Evolutionary conservation across 2,329 filamentous ascomycete species (phyloP), one percentile per base, ranked within the genome.

Genomic region (Aspergillus sergii): DNA sequence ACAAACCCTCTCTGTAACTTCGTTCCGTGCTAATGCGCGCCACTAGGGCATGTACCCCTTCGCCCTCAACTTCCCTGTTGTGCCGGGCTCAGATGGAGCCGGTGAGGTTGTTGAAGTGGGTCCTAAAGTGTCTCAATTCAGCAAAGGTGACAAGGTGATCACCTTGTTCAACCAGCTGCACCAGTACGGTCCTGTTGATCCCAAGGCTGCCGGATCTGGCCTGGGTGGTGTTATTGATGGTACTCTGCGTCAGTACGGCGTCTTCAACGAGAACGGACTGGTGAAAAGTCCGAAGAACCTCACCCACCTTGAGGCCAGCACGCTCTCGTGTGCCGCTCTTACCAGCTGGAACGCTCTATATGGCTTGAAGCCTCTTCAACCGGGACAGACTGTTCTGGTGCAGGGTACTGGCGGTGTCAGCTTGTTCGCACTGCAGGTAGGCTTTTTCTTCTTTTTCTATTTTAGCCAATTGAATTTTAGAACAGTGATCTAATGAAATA

Each of bases 201-300:
- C 53, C 6, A 54, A 82, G 51, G 78, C 76, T 30, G 61, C 79
- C 6, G 60, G 64, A 0, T 87, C 87, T 1, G 89, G 89, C 3
- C 84, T 93, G 1, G 91, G 91, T 60, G 91, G 90, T 56, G 82
- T 82, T 12, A 61, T 90, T 1, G 86, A 93, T 70, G 92, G 92
- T 62, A 85, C 85, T 0, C 82, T 94, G 30, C 85, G 90, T 51
- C 82, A 90, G 68, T 88, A 90, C 67, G 90, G 81, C 63, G 85
- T 87, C 12, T 93, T 91, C 73, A 82, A 86, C 63, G 88, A 93
- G 79, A 84, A 76, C 26, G 91, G 90, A 2, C 81, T 94, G 5
- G 89, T 93, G 19, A 80, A 79, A 54, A 81, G 85, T 61, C 91
- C 92, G 1, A 73, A 72, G 26, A 85, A 84, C 68, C 80, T 90